Evolutionary conservation across 768 basidiomycete species (phyloP).

Genomic region (Boletus sensibilis): DNA sequence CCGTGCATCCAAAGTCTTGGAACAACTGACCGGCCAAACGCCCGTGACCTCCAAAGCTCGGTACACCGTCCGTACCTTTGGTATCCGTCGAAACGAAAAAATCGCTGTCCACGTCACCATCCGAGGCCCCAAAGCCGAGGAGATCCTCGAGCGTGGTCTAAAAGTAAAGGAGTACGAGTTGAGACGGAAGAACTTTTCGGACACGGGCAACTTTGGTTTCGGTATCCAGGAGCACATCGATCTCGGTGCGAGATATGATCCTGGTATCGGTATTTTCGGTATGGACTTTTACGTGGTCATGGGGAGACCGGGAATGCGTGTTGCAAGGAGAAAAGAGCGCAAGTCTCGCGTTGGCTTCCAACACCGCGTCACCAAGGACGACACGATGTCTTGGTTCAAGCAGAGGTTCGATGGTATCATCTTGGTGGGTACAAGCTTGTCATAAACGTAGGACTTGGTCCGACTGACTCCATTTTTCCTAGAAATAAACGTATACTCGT

Average conservation of each 20-base stretch:
- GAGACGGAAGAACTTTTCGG: constrained; percentile 94
- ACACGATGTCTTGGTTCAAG: constrained; percentile 99
- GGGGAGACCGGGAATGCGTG: constrained; percentile 92
- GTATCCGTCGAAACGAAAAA: constrained; percentile 99
- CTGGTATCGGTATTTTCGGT: constrained; percentile 97
- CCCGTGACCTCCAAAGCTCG: constrained; percentile 99
- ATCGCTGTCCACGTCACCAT: constrained; percentile 99
- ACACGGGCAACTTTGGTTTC: constrained; percentile 99
- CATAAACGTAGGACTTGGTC: not conserved
- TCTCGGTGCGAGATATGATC: constrained; percentile 97
- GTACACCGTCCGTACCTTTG: constrained; percentile 98
- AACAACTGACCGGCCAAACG: constrained; percentile 98
- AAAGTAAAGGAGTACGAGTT: constrained; percentile 99
- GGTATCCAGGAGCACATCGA: constrained; percentile 99
- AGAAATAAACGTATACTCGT: constrained; percentile 28
- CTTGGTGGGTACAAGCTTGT: constrained; percentile 55
- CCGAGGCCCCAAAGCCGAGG: constrained; percentile 98
- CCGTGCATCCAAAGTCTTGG: constrained; percentile 97
- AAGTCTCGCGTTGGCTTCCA: constrained; percentile 81
- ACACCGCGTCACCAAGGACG: constrained; percentile 94
- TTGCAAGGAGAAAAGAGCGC: constrained; percentile 87
- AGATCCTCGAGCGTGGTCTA: constrained; percentile 97
- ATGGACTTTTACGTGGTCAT: constrained; percentile 99
- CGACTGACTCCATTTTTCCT: not conserved
- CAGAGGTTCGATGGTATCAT: constrained; percentile 98